These are phyloP conservation scores for Keithomyces neogunnii DNA, from an alignment of 2,329 filamentous ascomycete species.

Conservation along the genomic window DNA sequence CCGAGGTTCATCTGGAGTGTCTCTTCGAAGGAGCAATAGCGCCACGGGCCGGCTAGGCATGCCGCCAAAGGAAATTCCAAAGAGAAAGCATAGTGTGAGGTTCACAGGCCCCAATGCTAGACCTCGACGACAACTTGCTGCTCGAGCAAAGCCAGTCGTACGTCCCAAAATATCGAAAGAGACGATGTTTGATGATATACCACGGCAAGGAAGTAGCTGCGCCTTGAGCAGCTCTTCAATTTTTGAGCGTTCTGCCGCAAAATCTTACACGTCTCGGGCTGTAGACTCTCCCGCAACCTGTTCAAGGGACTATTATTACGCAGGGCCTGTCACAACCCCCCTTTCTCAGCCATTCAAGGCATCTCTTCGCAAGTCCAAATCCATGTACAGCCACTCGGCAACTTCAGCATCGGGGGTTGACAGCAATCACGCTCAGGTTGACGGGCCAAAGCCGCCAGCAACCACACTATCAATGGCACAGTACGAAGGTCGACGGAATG, in stretches of 20 bases:
- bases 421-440: constrained; percentile 1
- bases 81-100: constrained; percentile 43
- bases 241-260: neutral
- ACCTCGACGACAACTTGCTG: constrained; percentile 19
- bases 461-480: neutral
- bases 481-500: constrained; percentile 19
- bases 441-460: constrained; percentile 8
- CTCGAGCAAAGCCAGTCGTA: constrained; percentile 15
- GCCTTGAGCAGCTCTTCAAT: neutral
- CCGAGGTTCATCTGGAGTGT: constrained; percentile 16
- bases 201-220: neutral
- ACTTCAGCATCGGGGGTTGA: constrained; percentile 8
- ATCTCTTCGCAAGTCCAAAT: constrained; percentile 45
- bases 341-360: constrained; percentile 38
- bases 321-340: neutral
- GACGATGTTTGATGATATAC: neutral
- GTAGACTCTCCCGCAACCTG: constrained; percentile 22
- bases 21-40: constrained; percentile 13
- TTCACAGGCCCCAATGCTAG: constrained; percentile 33
- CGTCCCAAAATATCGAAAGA: neutral
- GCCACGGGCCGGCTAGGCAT: constrained; percentile 10
- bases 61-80: constrained; percentile 9
- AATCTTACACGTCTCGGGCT: neutral
- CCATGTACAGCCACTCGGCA: constrained; percentile 37
- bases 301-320: neutral